A percentile compares a stretch with the other conserved stretches of the same genome.
These are phyloP conservation scores for Bryopsis sp. DNA, from an alignment of 139 green algal species.

Conservation along the genomic window DNA sequence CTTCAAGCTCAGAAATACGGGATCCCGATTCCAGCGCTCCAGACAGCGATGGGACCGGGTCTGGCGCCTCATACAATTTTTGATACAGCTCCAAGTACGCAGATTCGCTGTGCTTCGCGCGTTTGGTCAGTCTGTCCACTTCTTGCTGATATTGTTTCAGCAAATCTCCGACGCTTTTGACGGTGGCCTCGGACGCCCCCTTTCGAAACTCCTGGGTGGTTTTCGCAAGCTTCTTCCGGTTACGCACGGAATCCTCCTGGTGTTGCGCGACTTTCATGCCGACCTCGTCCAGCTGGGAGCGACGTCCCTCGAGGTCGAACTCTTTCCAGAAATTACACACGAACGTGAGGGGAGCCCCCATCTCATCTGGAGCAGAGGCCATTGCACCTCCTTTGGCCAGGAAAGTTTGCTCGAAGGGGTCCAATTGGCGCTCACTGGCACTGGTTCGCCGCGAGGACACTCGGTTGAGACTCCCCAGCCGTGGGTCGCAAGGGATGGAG, in stretches of 20 bases:
- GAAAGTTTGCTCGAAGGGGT: no score
- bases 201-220: constrained; percentile 43
- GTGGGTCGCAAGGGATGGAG: no score
- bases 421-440: no score
- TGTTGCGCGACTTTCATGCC: constrained; percentile 69
- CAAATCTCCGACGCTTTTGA: constrained; percentile 48
- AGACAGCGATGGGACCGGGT: constrained; percentile 65
- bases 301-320: constrained; percentile 72
- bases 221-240: constrained; percentile 49
- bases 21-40: constrained; percentile 42
- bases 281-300: constrained; percentile 67
- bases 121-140: constrained; percentile 64
- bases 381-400: not conserved
- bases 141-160: constrained; percentile 89
- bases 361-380: not conserved
- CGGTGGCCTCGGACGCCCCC: constrained; percentile 22
- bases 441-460: no score
- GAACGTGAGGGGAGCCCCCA: not conserved
- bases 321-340: constrained; percentile 47
- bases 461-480: no score
- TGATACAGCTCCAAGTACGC: constrained; percentile 86
- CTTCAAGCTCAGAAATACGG: constrained; percentile 47
- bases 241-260: constrained; percentile 62
- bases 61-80: constrained; percentile 84
- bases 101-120: constrained; percentile 36